These are phyloP conservation scores for Colletotrichum karsti DNA, from an alignment of 2,329 filamentous ascomycete species.

Conservation along the genomic window DNA sequence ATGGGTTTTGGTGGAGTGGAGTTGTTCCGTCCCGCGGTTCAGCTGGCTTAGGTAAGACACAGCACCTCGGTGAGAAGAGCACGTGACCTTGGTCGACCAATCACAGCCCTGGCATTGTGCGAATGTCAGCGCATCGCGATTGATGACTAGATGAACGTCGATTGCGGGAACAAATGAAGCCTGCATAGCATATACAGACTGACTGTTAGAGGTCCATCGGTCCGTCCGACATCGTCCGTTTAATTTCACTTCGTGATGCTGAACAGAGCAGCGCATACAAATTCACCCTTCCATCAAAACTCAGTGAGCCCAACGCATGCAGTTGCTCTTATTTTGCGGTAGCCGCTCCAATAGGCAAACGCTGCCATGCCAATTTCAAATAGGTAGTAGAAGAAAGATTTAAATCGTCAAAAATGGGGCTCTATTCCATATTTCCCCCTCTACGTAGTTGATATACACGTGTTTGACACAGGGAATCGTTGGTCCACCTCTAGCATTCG, in stretches of 20 bases:
- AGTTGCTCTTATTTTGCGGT: too few species aligned
- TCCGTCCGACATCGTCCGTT: too few species aligned
- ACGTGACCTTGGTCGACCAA: neutral
- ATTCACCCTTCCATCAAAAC: too few species aligned
- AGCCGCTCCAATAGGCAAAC: too few species aligned
- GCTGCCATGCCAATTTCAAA: too few species aligned
- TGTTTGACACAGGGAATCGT: slow-evolving; percentile 51
- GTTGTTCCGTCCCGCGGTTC: slow-evolving; percentile 19
- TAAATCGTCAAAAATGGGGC: slow-evolving; percentile 21
- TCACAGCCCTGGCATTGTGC: neutral
- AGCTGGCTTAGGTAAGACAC: neutral
- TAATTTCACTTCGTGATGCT: too few species aligned
- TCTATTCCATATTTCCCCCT: slow-evolving; percentile 45
- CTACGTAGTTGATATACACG: slow-evolving; percentile 35
- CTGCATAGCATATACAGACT: too few species aligned
- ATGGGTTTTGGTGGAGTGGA: neutral
- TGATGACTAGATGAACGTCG: neutral
- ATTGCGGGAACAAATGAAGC: too few species aligned
- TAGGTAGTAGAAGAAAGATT: neutral
- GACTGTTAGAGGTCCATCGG: too few species aligned
- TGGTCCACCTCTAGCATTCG: slow-evolving; percentile 40
- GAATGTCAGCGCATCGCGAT: slow-evolving; percentile 20
- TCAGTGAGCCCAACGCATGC: too few species aligned
- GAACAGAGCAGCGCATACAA: too few species aligned
- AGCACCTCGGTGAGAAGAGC: neutral